Evolutionary conservation across 441 rosid species (phyloP), one percentile per base, ranked within the genome.

Genomic region (Metrosideros polymorpha): DNA sequence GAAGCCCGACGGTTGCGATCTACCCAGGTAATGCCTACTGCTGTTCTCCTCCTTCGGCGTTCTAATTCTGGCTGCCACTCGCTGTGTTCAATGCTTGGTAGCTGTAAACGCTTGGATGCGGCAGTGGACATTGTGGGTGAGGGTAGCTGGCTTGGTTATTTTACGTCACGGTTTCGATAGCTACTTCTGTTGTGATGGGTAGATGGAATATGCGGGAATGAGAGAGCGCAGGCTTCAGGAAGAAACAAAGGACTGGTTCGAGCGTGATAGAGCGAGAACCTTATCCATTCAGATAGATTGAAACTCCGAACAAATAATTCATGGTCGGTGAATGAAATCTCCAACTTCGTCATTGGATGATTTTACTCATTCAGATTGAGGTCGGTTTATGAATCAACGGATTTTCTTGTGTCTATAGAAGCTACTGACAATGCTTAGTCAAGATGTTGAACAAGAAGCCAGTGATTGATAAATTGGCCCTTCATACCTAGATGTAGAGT

Each of bases 1-100:
- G 99, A 93, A 95, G 93, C 99, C 99, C 50, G 89, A 97, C 63
- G 98, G 89, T 59, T 97, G 99, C 88, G 95, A 95, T 86, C 99
- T 96, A 85, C 99, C 99, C 39, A 94, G 98, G 99, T 96, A 86
- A 42, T 43, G n/a, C 79, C 79, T 71, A 35, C 59, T 83, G 30
- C 84, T 35, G 24, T 51, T 87, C 47, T 15, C 4, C 57, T 83
- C 56, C 84, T 22, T 49, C 39, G 3, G 84, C 57, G 27, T 85
- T 19, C 42, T 42, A 12, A 12, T 30, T 83, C 22, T 25, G 47
- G 13, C 25, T 82, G 77, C 49, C 42, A 29, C n/a, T 49, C 9
- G 54, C 47, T 71, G 13, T 77, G 32, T 71, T 76, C 45, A 51
- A 59, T 14, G 61, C 35, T 53, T 83, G 51, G 87, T 35, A 71